A percentile compares a stretch with the other conserved stretches of the same genome.
Evolutionary conservation across 2,329 filamentous ascomycete genomes (phyloP).

Genomic region (Fusarium nisikadoi): DNA sequence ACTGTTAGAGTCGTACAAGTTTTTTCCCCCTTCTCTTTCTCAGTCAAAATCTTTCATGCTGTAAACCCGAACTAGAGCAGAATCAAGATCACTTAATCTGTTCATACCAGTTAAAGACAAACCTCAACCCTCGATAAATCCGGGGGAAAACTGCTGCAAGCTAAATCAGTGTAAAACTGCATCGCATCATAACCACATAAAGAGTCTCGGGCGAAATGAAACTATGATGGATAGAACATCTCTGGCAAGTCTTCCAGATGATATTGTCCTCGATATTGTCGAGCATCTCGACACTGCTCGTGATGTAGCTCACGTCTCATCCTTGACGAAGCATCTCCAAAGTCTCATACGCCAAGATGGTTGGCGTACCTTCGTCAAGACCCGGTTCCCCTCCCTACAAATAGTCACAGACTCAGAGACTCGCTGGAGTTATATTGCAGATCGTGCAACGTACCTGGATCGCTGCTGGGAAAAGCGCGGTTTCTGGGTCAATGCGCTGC

Average conservation of each 20-base stretch:
- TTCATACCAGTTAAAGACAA: not conserved
- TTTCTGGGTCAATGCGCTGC: constrained; percentile 50
- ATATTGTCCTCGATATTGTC: constrained; percentile 62
- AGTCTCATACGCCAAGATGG: constrained; percentile 54
- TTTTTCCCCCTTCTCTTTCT: not conserved
- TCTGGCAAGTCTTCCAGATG: constrained; percentile 59
- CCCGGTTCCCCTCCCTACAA: constrained; percentile 55
- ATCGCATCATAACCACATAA: constrained; percentile 9
- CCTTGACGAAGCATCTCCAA: constrained; percentile 53
- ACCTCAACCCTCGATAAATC: not conserved
- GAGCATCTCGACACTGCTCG: constrained; percentile 59
- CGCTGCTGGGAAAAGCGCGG: constrained; percentile 64
- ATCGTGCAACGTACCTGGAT: constrained; percentile 61
- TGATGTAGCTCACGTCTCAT: constrained; percentile 57
- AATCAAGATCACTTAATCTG: not conserved
- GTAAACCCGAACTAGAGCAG: not conserved
- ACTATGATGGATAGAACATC: constrained; percentile 43
- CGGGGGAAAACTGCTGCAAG: not conserved
- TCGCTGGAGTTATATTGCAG: constrained; percentile 54
- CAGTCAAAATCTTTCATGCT: not conserved
- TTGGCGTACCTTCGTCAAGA: constrained; percentile 62
- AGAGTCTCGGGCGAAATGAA: constrained; percentile 19
- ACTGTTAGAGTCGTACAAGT: constrained; percentile 1
- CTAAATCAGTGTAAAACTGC: not conserved
- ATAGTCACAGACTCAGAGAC: constrained; percentile 44